Percentiles rank a stretch among this genome's conserved stretches.
Conservation (phyloP, 169 alveolate species). For the Toxoplasma gondii region DNA sequence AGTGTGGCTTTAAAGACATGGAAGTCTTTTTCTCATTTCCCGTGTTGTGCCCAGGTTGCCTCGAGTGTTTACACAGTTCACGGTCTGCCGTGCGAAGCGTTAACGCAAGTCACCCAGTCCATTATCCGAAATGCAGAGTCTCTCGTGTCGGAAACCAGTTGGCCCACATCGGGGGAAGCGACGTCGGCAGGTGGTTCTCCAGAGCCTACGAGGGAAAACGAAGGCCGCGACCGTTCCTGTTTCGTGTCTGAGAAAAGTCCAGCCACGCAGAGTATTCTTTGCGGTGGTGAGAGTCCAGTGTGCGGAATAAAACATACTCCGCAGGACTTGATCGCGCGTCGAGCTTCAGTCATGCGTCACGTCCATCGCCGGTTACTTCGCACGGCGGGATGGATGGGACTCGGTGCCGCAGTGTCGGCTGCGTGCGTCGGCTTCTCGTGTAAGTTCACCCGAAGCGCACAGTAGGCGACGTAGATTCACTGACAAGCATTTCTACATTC, state of each 20-base stretch:
- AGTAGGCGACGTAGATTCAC: too few species aligned
- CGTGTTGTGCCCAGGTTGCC: background rate
- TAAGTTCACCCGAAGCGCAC: background rate
- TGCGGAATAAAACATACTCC: background rate
- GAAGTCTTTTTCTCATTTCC: too few species aligned
- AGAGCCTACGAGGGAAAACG: background rate
- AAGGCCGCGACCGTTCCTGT: too few species aligned
- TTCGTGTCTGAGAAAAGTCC: background rate
- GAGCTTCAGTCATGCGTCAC: background rate
- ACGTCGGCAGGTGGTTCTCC: too few species aligned
- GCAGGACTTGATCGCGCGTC: background rate
- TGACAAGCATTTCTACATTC: too few species aligned
- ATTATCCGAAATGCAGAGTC: background rate
- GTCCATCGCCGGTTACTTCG: background rate
- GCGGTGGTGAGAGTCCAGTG: background rate
- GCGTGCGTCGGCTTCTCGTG: background rate
- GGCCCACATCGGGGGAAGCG: background rate
- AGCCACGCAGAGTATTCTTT: background rate
- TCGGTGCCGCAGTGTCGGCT: background rate
- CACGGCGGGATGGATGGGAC: conserved; percentile 39
- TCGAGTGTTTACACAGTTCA: conserved; percentile 26
- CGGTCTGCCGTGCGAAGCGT: conserved; percentile 20
- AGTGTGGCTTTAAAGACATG: too few species aligned
- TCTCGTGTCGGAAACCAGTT: background rate
- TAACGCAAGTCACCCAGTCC: conserved; percentile 23